Percentiles rank a stretch among this genome's conserved stretches.
These are phyloP conservation scores for Colletotrichum shisoi DNA, from an alignment of 2,329 filamentous ascomycete species.

Conservation along the genomic window DNA sequence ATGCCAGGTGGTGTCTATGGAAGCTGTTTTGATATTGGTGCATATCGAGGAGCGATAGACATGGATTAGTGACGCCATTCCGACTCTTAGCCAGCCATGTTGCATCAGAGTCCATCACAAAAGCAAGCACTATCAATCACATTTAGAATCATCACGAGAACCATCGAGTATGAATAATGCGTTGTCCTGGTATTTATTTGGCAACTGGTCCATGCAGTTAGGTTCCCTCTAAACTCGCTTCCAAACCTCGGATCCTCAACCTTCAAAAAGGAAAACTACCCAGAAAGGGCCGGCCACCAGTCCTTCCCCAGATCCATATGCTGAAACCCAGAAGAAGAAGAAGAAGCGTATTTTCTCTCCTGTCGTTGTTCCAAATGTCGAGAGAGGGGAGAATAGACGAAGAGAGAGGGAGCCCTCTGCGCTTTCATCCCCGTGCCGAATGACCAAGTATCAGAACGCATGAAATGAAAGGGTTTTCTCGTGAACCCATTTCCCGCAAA, in stretches of 20 bases:
- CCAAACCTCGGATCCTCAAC: conserved; percentile 10
- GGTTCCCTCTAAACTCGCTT: neutral
- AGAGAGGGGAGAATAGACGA: too few species aligned
- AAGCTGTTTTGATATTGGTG: neutral
- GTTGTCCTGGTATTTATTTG: conserved; percentile 15
- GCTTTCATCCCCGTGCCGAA: conserved; percentile 14
- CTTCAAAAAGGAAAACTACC: conserved; percentile 2
- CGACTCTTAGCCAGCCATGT: neutral
- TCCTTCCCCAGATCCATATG: neutral
- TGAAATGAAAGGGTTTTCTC: neutral
- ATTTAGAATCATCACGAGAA: neutral
- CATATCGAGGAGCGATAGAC: neutral
- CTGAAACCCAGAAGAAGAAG: neutral
- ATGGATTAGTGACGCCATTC: neutral
- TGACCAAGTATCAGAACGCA: conserved; percentile 12
- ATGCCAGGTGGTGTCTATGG: too few species aligned
- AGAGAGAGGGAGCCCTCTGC: neutral
- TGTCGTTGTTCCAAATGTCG: neutral
- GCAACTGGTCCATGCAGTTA: conserved; percentile 20
- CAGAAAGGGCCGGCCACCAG: neutral
- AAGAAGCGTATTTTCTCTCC: neutral
- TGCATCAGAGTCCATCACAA: neutral
- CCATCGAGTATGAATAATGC: conserved; percentile 3
- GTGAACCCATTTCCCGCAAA: neutral
- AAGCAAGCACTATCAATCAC: neutral